Evolutionary conservation across 2,329 filamentous ascomycete species (phyloP).

Genomic region (Calcarisporium arbuscula): DNA sequence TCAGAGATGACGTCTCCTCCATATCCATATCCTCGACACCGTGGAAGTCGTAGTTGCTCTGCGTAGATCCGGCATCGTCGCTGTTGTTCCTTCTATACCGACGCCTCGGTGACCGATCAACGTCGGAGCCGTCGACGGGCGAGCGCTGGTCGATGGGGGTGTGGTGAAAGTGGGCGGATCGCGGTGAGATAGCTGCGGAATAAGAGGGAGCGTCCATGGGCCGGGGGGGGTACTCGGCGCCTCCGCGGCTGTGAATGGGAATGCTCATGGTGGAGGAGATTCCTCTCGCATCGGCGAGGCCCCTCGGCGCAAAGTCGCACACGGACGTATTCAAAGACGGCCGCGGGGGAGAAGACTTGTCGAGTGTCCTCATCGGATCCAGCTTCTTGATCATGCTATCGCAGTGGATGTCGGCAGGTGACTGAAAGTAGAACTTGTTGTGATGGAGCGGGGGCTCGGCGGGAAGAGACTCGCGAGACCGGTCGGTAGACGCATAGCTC

Average conservation of each 20-base stretch:
- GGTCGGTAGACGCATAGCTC: slow-evolving; percentile 33
- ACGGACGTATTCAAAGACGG: slow-evolving; percentile 37
- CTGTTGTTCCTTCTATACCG: slow-evolving; percentile 45
- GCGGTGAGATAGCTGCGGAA: slow-evolving; percentile 43
- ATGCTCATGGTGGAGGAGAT: slow-evolving; percentile 39
- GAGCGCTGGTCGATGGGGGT: slow-evolving; percentile 35
- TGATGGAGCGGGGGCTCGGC: slow-evolving; percentile 44
- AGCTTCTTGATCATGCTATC: slow-evolving; percentile 49
- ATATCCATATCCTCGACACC: slow-evolving; percentile 39
- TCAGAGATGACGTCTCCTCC: slow-evolving; percentile 45
- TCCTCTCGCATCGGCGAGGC: slow-evolving; percentile 30
- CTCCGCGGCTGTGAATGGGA: slow-evolving; percentile 30
- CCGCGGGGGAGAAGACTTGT: slow-evolving; percentile 41
- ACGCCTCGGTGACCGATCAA: slow-evolving; percentile 40
- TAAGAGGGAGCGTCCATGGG: slow-evolving; percentile 39
- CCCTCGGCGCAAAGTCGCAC: slow-evolving; percentile 31
- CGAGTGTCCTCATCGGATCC: slow-evolving; percentile 34
- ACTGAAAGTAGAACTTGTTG: slow-evolving; percentile 41
- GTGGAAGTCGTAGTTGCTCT: slow-evolving; percentile 36
- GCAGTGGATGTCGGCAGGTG: slow-evolving; percentile 41
- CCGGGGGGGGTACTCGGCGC: slow-evolving; percentile 38
- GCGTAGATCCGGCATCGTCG: slow-evolving; percentile 42
- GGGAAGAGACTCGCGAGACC: slow-evolving; percentile 36
- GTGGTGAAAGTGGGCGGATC: slow-evolving; percentile 35
- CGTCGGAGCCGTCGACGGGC: slow-evolving; percentile 36